Conservation (phyloP, 148 eudicot species). For the Drosera capensis region DNA sequence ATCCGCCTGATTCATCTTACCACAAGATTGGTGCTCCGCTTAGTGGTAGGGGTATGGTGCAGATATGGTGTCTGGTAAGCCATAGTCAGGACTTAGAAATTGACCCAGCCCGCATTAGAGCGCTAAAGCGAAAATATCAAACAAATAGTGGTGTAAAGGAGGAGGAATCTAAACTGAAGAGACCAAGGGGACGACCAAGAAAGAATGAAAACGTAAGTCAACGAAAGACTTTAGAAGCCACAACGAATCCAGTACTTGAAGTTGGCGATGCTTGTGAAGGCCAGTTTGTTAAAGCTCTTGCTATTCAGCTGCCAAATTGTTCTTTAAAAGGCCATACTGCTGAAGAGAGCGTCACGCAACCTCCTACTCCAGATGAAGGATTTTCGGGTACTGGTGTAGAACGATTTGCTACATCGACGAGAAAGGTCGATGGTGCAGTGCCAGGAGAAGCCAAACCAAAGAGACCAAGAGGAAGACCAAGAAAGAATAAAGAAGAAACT, state of each 20-base stretch:
- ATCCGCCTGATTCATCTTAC: conserved; percentile 89
- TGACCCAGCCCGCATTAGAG: conserved; percentile 14
- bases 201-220: conserved; percentile 21
- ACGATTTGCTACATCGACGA: no score
- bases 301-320: no score
- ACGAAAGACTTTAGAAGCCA: no score
- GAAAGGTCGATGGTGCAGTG: no score
- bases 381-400: no score
- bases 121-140: conserved; percentile 12
- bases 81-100: conserved; percentile 14
- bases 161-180: conserved; percentile 9
- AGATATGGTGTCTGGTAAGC: conserved; percentile 69
- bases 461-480: not conserved
- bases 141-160: conserved; percentile 10
- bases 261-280: no score
- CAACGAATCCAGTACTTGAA: no score
- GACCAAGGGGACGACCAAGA: conserved; percentile 12
- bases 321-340: no score
- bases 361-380: no score
- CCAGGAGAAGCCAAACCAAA: not conserved
- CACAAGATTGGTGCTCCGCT: conserved; percentile 78
- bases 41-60: conserved; percentile 76
- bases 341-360: no score
- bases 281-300: no score
- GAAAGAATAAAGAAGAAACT: not conserved